These are phyloP conservation scores for Fusarium sp. DNA, from an alignment of 2,329 filamentous ascomycete species.

Conservation along the genomic window DNA sequence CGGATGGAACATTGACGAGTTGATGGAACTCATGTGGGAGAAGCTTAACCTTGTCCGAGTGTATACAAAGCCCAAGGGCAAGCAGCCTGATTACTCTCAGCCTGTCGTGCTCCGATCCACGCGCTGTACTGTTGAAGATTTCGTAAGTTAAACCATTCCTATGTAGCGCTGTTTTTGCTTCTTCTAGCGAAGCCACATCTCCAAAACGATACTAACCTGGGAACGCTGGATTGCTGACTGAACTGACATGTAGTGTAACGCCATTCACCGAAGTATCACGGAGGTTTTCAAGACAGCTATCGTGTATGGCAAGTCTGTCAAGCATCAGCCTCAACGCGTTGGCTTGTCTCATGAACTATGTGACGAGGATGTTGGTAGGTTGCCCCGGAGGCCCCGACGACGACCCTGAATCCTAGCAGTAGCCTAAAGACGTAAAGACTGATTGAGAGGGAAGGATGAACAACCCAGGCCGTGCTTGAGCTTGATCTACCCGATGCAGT, in stretches of 20 bases:
- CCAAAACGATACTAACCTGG: constrained; percentile 8
- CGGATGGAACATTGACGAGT: constrained; percentile 97
- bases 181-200: constrained; percentile 25
- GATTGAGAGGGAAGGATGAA: constrained; percentile 22
- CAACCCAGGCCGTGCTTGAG: constrained; percentile 30
- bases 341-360: constrained; percentile 90
- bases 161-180: constrained; percentile 10
- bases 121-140: constrained; percentile 94
- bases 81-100: constrained; percentile 88
- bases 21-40: constrained; percentile 99
- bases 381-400: constrained; percentile 19
- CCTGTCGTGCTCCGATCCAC: constrained; percentile 89
- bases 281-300: constrained; percentile 96
- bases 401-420: constrained; percentile 24
- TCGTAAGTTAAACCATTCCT: constrained; percentile 72
- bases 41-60: constrained; percentile 91
- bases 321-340: constrained; percentile 97
- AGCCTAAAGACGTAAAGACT: constrained; percentile 19
- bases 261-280: constrained; percentile 95
- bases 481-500: constrained; percentile 41
- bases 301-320: constrained; percentile 97
- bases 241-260: constrained; percentile 80
- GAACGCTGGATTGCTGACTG: constrained; percentile 49
- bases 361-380: constrained; percentile 96
- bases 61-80: constrained; percentile 98